Conservation (phyloP, 2,329 filamentous ascomycete genomes). For the Penicillium sp. region DNA sequence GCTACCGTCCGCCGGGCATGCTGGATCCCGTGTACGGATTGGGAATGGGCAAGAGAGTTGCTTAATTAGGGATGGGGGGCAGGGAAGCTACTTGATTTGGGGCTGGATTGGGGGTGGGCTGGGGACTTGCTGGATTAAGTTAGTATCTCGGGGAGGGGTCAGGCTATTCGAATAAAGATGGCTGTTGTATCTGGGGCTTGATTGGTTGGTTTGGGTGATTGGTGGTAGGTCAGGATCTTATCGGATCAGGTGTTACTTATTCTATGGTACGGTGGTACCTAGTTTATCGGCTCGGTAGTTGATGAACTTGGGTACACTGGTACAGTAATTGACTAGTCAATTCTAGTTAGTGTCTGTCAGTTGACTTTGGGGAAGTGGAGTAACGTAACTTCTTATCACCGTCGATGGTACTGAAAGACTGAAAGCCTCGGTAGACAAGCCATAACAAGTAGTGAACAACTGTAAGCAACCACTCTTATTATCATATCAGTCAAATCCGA, state of each 20-base stretch:
- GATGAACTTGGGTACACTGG: background rate
- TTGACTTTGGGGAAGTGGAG: background rate
- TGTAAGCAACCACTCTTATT: no score
- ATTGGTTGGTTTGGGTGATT: background rate
- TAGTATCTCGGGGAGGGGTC: background rate
- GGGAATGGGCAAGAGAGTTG: slow-evolving; percentile 14
- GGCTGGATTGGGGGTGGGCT: slow-evolving; percentile 7
- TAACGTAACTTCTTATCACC: background rate
- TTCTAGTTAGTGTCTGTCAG: background rate
- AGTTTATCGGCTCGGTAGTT: background rate
- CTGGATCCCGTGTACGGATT: slow-evolving; percentile 15
- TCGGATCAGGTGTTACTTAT: background rate
- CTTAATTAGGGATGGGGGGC: background rate
- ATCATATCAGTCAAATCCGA: background rate
- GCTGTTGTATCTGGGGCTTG: background rate
- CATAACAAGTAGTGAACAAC: no score
- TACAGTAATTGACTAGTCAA: background rate
- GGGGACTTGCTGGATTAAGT: slow-evolving; percentile 3
- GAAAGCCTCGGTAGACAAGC: background rate
- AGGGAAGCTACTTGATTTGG: background rate
- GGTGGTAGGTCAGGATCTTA: background rate
- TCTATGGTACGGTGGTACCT: no score
- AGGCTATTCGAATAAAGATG: background rate
- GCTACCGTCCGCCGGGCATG: background rate
- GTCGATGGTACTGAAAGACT: no score